Evolutionary conservation across 2,329 filamentous ascomycete genomes (phyloP), one percentile per base, ranked within the genome.

Genomic region (Diaporthe capsici): DNA sequence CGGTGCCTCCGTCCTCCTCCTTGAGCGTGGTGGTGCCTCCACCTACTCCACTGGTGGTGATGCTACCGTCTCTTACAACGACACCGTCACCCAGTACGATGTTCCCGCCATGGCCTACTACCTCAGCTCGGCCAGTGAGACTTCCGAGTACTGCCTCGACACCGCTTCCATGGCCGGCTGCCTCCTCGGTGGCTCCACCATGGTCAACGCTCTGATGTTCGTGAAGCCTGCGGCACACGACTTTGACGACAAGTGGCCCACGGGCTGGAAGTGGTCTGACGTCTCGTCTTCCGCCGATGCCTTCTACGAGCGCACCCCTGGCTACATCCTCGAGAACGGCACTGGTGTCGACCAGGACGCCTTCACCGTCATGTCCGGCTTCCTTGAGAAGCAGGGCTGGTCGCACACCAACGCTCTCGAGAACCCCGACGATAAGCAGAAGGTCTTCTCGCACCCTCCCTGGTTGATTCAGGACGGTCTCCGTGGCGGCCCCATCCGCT

Each of bases 1-100:
- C 22, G 83, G 83, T 44, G 81, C 80, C 47, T 82, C 82, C 4
- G 84, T 85, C 4, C 81, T 86, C 9, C 81, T 86, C 9, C 76
- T 86, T 47, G 84, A 86, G 78, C 83, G 84, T 58, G 84, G 84
- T 61, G 80, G 77, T 28, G 79, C 83, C 25, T 84, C 84, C 13
- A 81, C 81, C 9, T 81, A 79, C 75, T 79, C 81, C 5, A 81
- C 79, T 22, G 84, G 84, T 44, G 83, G 84, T 44, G 78, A 80
- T 25, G 73, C 78, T 25, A 73, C 78, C 17, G 76, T 81, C 31
- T 78, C 80, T 71, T 83, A 84, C 84, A 82, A 84, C 80, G 78
- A 79, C 58, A 81, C 79, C 34, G 72, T 83, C 17, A 82, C 82
- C 5, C 80, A 80, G 53, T 83, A 80, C 75, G 82, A 84, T 34